A percentile compares a stretch with the other conserved stretches of the same genome.
Conservation (phyloP, 129 eudicot species). For the Helianthus annuus region DNA sequence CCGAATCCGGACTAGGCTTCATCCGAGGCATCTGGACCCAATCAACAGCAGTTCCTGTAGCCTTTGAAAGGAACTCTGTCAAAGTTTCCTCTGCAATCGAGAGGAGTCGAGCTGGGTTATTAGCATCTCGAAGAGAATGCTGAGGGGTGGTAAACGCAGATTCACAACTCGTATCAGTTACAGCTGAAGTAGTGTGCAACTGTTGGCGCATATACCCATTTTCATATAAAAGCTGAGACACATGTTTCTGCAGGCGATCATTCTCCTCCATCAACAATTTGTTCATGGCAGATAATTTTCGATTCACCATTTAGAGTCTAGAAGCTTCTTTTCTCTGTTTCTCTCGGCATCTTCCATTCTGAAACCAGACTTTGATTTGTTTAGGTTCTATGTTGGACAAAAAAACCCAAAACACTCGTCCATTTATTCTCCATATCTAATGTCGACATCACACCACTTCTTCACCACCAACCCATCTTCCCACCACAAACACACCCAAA, state of each 20-base stretch:
- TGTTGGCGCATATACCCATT: constrained; percentile 91
- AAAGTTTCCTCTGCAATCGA: constrained; percentile 93
- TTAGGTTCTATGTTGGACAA: constrained; percentile 85
- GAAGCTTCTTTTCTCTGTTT: constrained; percentile 90
- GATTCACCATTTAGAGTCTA: constrained; percentile 73
- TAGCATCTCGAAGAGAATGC: constrained; percentile 84
- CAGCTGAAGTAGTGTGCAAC: constrained; percentile 62
- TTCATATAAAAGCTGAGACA: constrained; percentile 86
- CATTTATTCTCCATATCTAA: constrained; percentile 6
- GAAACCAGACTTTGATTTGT: constrained; percentile 97
- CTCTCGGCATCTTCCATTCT: constrained; percentile 84
- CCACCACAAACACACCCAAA: background rate
- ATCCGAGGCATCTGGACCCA: constrained; percentile 99
- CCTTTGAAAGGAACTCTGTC: constrained; percentile 99
- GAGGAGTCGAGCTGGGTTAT: constrained; percentile 96
- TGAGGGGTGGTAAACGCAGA: constrained; percentile 86
- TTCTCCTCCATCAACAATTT: constrained; percentile 96
- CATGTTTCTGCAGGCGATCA: constrained; percentile 95
- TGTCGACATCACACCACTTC: background rate
- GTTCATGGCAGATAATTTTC: constrained; percentile 85
- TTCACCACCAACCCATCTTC: constrained; percentile 1
- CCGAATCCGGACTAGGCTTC: constrained; percentile 99
- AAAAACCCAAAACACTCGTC: constrained; percentile 4
- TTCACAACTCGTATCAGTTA: constrained; percentile 76
- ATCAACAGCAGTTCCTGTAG: constrained; percentile 99